Conservation (phyloP, 2,329 filamentous ascomycete species). For the Botrytis medusae region DNA sequence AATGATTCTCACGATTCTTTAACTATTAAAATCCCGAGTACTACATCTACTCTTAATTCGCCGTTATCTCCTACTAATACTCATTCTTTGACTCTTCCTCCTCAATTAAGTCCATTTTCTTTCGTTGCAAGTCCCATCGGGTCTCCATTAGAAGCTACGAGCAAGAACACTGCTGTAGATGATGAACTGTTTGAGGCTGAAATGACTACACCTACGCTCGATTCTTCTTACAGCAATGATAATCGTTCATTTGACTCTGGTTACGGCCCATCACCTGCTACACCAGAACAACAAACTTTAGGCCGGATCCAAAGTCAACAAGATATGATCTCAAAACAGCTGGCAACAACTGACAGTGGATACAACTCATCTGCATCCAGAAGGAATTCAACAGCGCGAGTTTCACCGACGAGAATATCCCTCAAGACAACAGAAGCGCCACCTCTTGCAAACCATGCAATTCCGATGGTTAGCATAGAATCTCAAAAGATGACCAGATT, state of each 20-base stretch:
- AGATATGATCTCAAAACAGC: slow-evolving; percentile 40
- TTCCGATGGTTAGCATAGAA: slow-evolving; percentile 14
- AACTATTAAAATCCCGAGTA: slow-evolving; percentile 19
- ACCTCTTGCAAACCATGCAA: slow-evolving; percentile 19
- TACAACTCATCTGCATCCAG: slow-evolving; percentile 60
- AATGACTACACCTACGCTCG: slow-evolving; percentile 27
- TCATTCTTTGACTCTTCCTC: slow-evolving; percentile 30
- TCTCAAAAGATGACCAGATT: slow-evolving; percentile 12
- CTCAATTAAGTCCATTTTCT: slow-evolving; percentile 41
- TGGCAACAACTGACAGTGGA: slow-evolving; percentile 60
- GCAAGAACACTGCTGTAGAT: slow-evolving; percentile 50
- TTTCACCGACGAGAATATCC: slow-evolving; percentile 24
- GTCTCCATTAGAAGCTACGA: slow-evolving; percentile 47
- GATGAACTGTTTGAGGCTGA: slow-evolving; percentile 48
- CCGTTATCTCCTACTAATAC: slow-evolving; percentile 14
- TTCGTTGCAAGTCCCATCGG: slow-evolving; percentile 38
- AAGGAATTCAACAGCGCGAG: slow-evolving; percentile 25
- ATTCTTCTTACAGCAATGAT: slow-evolving; percentile 16
- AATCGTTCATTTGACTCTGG: slow-evolving; percentile 35
- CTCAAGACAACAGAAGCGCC: slow-evolving; percentile 18
- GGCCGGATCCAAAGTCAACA: slow-evolving; percentile 18
- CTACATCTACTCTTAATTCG: background rate
- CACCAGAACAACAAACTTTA: slow-evolving; percentile 4
- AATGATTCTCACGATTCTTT: slow-evolving; percentile 16
- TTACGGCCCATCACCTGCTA: slow-evolving; percentile 25